Base-by-base conservation (phyloP, 345 rosid species). In the Pugionium cornutum region DNA sequence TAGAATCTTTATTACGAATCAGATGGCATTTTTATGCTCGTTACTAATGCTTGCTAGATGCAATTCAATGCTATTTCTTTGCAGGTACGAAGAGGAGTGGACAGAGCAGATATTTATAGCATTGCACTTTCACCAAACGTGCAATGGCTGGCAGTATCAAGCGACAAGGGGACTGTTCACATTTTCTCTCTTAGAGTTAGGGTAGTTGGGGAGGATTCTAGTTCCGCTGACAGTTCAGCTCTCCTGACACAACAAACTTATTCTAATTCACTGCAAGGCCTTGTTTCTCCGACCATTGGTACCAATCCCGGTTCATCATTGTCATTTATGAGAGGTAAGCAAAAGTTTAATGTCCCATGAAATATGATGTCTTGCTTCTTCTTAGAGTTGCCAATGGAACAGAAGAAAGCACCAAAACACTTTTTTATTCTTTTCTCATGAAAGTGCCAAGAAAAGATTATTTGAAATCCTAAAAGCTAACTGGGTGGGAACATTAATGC, bases 121-220 rank as follows among this genome's bases (percentile, higher is more conserved):
- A 78, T 91, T 76, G 83, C 95, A 34, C 81, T 89, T 62, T 86
- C 96, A 43, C 80, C 82, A 41, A 79, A 81, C 67, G 86, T 79
- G 62, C 95, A 83, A 65, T 91, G 98, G 98, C 65, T 91, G 76
- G 95, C 89, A 41, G 95, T 89, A 39, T 87, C 96, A 29, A 91
- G 96, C 75, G 92, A 85, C 72, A 86, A 85, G 77, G 92, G 92
- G 36, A 89, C 98, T 70, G 81, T 87, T 66, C 96, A 91, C 69
- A 70, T 91, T 67, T 91, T 91, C 75, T 75, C 87, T 74, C 98
- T 92, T 44, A 81, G 87, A 77, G 96, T 89, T 75, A 75, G 90
- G 67, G 87, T 89, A 46, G 80, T 77, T 58, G 89, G 86, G 30
- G 86, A 83, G 75, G 95, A 84, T 82, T 66, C 88, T 37, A 53